Evolutionary conservation across 176 grass and related monocot genomes (phyloP), one percentile per base, ranked within the genome.

Genomic region (Microstegium vimineum): DNA sequence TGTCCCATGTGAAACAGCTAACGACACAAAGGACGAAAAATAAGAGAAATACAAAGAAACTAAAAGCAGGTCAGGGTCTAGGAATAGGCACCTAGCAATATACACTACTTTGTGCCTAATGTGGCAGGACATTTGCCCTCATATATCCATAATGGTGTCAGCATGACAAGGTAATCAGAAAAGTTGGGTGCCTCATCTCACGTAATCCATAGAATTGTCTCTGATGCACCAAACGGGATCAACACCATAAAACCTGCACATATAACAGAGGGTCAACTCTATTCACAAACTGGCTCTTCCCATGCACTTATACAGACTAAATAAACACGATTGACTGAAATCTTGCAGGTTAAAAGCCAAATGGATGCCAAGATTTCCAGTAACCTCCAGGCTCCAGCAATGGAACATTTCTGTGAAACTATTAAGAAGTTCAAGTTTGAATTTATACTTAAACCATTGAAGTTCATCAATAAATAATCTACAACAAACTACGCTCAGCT

Each of bases 11-110:
- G 64, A 77, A 81, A 89, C 66, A 82, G 64, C 65, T 72, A 54
- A 71, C 6, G 34, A 80, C 52, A 43, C 63, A 14, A 70, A 5
- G 25, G 5, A 38, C 40, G n/a, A 31, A 56, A 47, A 77, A 23
- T 28, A 20, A 38, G 28, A 49, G 27, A 65, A 45, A 42, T 22
- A 66, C 17, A 28, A 22, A 46, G 17, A 52, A 65, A 45, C 75
- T 84, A 76, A 75, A 57, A 59, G 43, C 72, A 89, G 26, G 56
- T 26, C 20, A 14, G 43, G 42, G 43, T 36, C 72, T 22, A 78
- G n/a, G 66, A 82, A 77, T 66, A 90, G 83, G 66, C 88, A 82
- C 83, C 88, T 86, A 90, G 83, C 46, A 85, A 77, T 86, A 75
- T 85, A 81, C 87, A 77, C 77, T 60, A 68, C 46, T 49, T 49